A percentile compares a stretch with the other conserved stretches of the same genome.
These are phyloP conservation scores for Lachnellula arida DNA, from an alignment of 2,329 filamentous ascomycete species.

Conservation along the genomic window DNA sequence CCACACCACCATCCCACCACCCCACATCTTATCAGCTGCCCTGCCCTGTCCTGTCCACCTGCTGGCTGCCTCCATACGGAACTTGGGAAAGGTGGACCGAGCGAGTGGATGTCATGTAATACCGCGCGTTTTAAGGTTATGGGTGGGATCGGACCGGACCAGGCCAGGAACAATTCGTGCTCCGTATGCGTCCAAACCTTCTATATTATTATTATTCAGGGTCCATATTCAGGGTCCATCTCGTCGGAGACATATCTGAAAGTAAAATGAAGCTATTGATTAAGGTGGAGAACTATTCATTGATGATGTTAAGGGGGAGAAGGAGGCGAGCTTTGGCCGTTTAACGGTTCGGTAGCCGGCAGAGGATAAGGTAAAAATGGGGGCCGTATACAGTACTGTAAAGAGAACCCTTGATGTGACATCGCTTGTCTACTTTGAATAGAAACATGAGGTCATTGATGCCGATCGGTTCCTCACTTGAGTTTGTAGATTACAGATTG, in stretches of 20 bases:
- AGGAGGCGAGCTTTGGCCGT: neutral
- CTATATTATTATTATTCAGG: neutral
- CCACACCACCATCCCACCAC: neutral
- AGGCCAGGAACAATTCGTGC: too few species aligned
- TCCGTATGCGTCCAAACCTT: neutral
- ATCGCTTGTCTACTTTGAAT: constrained; percentile 1
- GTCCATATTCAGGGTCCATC: neutral
- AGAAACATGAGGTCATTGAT: constrained; percentile 13
- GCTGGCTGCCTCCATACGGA: neutral
- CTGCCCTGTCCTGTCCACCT: neutral
- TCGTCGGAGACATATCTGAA: neutral
- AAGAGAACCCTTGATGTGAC: constrained; percentile 1
- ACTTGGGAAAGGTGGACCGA: neutral
- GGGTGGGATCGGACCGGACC: neutral
- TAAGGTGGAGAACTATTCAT: neutral
- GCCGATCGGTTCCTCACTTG: constrained; percentile 7
- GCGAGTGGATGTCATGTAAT: neutral
- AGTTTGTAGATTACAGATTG: constrained; percentile 7
- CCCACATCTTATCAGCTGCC: neutral
- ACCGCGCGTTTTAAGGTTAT: neutral
- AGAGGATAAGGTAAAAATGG: neutral
- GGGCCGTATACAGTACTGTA: too few species aligned
- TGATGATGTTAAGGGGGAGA: neutral
- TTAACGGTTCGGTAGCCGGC: neutral
- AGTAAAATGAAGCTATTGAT: neutral